A percentile compares a stretch with the other conserved stretches of the same genome.
These are phyloP conservation scores for Apostasia shenzhenica DNA, from an alignment of 106 monocot genomes.

Conservation along the genomic window DNA sequence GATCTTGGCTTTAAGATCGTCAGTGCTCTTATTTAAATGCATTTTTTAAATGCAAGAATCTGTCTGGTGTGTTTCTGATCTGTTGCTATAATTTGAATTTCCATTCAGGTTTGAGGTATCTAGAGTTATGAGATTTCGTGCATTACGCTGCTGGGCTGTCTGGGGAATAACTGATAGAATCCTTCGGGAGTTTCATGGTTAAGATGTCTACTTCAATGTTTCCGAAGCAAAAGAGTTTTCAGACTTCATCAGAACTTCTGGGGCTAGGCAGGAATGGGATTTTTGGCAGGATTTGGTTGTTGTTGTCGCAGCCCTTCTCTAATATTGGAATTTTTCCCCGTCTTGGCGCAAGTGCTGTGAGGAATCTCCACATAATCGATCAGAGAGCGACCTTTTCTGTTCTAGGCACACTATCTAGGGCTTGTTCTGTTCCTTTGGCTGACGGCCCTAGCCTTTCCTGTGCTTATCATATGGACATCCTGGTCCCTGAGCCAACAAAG, in stretches of 20 bases:
- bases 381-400: not conserved
- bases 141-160: not conserved
- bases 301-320: conserved; percentile 10
- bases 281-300: conserved; percentile 11
- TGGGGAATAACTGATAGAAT: not conserved
- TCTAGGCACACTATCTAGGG: not conserved
- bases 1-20: not conserved
- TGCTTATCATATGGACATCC: not conserved
- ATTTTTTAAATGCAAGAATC: not conserved
- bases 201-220: conserved; percentile 21
- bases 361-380: not conserved
- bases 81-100: not conserved
- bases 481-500: not conserved
- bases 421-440: not conserved
- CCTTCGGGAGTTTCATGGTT: not conserved
- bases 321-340: not conserved
- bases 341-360: not conserved
- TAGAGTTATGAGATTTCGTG: conserved; percentile 2
- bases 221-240: conserved; percentile 14
- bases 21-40: not conserved
- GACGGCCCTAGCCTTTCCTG: not conserved
- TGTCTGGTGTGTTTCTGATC: not conserved
- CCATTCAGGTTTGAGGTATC: not conserved
- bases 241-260: conserved; percentile 16
- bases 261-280: conserved; percentile 15